Conservation (phyloP, 140 eudicot genomes). For the Bidens hawaiensis region DNA sequence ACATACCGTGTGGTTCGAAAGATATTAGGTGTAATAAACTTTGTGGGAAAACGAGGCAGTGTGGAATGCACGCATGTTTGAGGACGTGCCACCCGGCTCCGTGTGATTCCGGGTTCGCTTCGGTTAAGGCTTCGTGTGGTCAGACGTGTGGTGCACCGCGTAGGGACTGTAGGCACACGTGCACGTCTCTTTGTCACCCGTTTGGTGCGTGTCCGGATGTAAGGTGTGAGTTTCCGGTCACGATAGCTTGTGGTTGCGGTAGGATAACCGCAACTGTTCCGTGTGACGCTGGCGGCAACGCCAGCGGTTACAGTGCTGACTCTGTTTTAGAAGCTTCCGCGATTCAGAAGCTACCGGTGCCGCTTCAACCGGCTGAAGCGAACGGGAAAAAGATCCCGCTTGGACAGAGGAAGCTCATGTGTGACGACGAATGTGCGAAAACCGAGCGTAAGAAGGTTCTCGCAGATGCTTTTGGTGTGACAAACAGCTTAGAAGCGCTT, state of each 20-base stretch:
- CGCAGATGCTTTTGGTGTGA: conserved; percentile 86
- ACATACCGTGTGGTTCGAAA: conserved; percentile 90
- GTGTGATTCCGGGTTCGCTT: conserved; percentile 57
- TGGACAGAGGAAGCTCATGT: conserved; percentile 79
- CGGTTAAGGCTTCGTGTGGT: conserved; percentile 63
- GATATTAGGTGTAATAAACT: conserved; percentile 81
- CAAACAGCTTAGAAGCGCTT: conserved; percentile 58
- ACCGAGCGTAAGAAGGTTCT: conserved; percentile 77
- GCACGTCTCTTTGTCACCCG: conserved; percentile 80
- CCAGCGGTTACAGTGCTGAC: conserved; percentile 50
- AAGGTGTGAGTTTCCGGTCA: conserved; percentile 81
- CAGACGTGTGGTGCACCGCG: conserved; percentile 94
- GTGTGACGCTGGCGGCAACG: conserved; percentile 79
- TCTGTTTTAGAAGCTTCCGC: conserved; percentile 69
- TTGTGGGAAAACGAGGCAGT: conserved; percentile 86
- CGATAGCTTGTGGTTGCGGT: conserved; percentile 79
- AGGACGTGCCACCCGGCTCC: conserved; percentile 85
- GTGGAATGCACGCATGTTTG: conserved; percentile 95
- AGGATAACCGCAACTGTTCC: conserved; percentile 71
- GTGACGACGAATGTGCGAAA: conserved; percentile 88
- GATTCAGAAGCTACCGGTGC: conserved; percentile 62
- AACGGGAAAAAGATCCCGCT: conserved; percentile 67
- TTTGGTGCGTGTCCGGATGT: conserved; percentile 63
- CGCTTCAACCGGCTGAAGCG: conserved; percentile 66
- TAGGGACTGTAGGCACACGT: conserved; percentile 93